These are phyloP conservation scores for Gyromitra esculenta DNA, from an alignment of 2,329 filamentous ascomycete species.

Conservation along the genomic window DNA sequence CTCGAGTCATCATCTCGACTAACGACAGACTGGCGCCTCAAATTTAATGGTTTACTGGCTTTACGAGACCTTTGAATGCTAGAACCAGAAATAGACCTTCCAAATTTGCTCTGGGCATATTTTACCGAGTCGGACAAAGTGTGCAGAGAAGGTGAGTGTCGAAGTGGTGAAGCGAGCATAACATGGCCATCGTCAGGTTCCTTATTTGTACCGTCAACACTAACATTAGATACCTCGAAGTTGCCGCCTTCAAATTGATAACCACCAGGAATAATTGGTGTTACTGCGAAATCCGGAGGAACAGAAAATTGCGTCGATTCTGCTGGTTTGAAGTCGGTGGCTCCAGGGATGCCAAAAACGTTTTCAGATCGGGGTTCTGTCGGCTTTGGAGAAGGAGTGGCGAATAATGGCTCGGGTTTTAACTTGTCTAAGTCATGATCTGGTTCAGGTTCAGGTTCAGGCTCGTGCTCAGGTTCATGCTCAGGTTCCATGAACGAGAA, in stretches of 20 bases:
- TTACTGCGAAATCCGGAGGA: constrained; percentile 51
- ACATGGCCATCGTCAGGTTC: constrained; percentile 29
- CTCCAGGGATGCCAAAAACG: constrained; percentile 34
- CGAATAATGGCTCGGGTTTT: constrained; percentile 29
- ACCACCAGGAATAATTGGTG: constrained; percentile 31
- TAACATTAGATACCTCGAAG: constrained; percentile 45
- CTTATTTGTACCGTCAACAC: constrained; percentile 19
- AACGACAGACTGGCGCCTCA: constrained; percentile 41
- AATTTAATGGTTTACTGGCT: constrained; percentile 43
- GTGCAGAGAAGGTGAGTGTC: constrained; percentile 51
- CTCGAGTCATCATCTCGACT: constrained; percentile 26
- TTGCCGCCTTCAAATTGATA: constrained; percentile 46
- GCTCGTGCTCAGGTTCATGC: constrained; percentile 2
- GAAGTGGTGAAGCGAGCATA: constrained; percentile 41
- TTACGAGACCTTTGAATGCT: constrained; percentile 53
- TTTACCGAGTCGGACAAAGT: constrained; percentile 44
- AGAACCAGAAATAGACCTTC: constrained; percentile 43
- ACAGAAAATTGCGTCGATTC: constrained; percentile 23
- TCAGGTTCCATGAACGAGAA: constrained; percentile 48
- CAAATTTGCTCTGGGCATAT: constrained; percentile 32
- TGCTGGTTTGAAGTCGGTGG: constrained; percentile 42
- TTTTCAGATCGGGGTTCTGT: constrained; percentile 34
- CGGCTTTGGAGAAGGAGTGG: constrained; percentile 20
- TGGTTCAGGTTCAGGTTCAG: background rate
- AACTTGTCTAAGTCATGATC: constrained; percentile 6